Base-by-base conservation (phyloP, 1,284 basidiomycete species). In the Porogramme epimiltina region DNA sequence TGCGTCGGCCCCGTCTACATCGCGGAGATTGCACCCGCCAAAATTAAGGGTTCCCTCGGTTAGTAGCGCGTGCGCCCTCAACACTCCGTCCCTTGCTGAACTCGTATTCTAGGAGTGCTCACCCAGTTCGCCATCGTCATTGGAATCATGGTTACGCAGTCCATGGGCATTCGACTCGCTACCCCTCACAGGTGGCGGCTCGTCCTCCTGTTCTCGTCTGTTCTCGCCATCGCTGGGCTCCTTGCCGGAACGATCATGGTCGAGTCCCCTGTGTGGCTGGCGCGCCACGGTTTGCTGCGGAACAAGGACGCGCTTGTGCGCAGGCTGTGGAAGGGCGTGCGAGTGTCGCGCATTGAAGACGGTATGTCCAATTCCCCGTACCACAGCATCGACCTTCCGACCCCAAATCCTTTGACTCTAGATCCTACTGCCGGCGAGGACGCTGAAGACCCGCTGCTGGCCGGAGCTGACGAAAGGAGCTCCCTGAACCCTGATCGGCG, bases 1-100 rank as follows among this genome's bases (percentile, higher is more conserved):
- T 95, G 92, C 61, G 81, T 93, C n/a, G 84, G 86, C 1, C 93
- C 94, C 8, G 82, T 95, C 41, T 95, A 87, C 70, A 78, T 96
- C 28, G 82, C 90, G 9, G 89, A 93, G 65, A 85, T 95, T 13
- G 84, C 93, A 0, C 91, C 90, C 0, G 72, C 83, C 3, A 76
- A 77, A 52, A 85, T 91, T 43, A 82, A 81, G 60, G 90, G 90
- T n/a, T 85, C 77, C 47, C 73, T 91, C n/a, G n/a, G n/a, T n/a
- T 53, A 90, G 89, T 82, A 59, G 47, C 76, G 68, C 3, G 25
- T 8, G 3, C 3, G 6, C 10, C 38, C 4, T 6, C 8, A 15
- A 24, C 33, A 8, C 55, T 52, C 11, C 4, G 16, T 9, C 28
- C 24, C 3, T 33, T 33, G 5, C 46, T 41, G 11, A 39, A 28